Evolutionary conservation across 139 green algal genomes (phyloP).

Genomic region (Microglena sp.): DNA sequence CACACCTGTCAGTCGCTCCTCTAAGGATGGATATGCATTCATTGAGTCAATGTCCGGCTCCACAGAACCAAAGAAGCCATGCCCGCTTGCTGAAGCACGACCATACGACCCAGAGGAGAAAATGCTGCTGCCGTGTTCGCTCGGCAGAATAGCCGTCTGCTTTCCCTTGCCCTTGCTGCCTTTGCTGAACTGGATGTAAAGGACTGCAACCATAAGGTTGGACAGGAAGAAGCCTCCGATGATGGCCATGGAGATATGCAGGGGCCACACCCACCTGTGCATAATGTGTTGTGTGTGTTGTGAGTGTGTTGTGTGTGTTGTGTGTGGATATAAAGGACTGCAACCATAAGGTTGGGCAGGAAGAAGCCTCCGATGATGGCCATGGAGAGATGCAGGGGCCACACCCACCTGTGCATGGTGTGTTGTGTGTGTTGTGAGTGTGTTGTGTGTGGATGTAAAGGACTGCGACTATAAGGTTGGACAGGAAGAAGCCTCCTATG

Average conservation of each 20-base stretch:
- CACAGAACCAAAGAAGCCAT: too few species aligned
- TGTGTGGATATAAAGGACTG: background rate
- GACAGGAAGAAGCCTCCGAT: slow-evolving; percentile 64
- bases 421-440: too few species aligned
- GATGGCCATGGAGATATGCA: slow-evolving; percentile 64
- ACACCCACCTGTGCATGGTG: slow-evolving; percentile 24
- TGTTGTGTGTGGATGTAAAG: too few species aligned
- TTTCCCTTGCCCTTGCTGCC: background rate
- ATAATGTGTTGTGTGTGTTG: slow-evolving; percentile 22
- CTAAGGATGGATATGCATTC: too few species aligned
- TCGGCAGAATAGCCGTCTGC: too few species aligned
- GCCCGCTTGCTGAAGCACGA: too few species aligned
- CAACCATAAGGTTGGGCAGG: slow-evolving; percentile 58
- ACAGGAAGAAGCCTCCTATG: slow-evolving; percentile 60
- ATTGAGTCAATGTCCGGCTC: too few species aligned
- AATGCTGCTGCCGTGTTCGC: too few species aligned
- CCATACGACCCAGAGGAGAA: too few species aligned
- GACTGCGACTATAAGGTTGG: slow-evolving; percentile 63
- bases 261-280: slow-evolving; percentile 37
- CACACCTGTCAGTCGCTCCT: too few species aligned
- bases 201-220: slow-evolving; percentile 62
- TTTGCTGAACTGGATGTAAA: slow-evolving; percentile 45
- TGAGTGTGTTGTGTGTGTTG: background rate
- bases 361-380: slow-evolving; percentile 70
- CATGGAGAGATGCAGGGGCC: slow-evolving; percentile 63